Evolutionary conservation across 176 grass and related monocot genomes (phyloP), one percentile per base, ranked within the genome.

Genomic region (Oryza meyeriana): DNA sequence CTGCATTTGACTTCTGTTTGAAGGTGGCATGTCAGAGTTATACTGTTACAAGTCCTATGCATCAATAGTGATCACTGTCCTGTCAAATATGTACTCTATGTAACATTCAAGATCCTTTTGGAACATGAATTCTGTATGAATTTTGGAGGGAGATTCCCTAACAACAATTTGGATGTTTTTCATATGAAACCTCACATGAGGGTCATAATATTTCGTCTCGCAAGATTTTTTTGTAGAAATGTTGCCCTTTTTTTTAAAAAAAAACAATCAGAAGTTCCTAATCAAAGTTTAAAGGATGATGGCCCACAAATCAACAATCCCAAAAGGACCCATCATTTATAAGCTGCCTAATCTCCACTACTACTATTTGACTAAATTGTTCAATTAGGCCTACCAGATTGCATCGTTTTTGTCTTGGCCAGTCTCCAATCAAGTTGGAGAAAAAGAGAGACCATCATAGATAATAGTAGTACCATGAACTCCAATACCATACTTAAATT

Each of bases 401-500:
- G 34, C 44, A 55, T n/a, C 44, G 75, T 20, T 27, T 10, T 82
- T 63, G 61, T 38, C 59, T 36, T 55, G 61, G 22, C 9, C 71
- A 29, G 3, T 57, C 32, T 75, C 44, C n/a, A 76, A 76, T 27
- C 33, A 84, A 75, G 32, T 22, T 74, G 40, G 10, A 44, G 57
- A 34, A 70, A 38, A 38, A 5, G 18, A 57, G 52, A 57, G 20
- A 10, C 20, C 52, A 57, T 10, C 52, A 57, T 57, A 22, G 8
- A 57, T 57, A n/a, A 12, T 3, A 45, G 3, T 45, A 45, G 20
- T 0, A 25, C 69, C 35, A 18, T 47, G 30, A 27, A 44, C 74
- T 62, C 52, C 69, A 74, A 75, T 45, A 62, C 47, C 59, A 48
- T 48, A n/a, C 50, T 55, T 55, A 79, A 66, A 33, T 74, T n/a